Evolutionary conservation across 176 grass and related monocot species (phyloP).

Genomic region (Canna indica): DNA sequence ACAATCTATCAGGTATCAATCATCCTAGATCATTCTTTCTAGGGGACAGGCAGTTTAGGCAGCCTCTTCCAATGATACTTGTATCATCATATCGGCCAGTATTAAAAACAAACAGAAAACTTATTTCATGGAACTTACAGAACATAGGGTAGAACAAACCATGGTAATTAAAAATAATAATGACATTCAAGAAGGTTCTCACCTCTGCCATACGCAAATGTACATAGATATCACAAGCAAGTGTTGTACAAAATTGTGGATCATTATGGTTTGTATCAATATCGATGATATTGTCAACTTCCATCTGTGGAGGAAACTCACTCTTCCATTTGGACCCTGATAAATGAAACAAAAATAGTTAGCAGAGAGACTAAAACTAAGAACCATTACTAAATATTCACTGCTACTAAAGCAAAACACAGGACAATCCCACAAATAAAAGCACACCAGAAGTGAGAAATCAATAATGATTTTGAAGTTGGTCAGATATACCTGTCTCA

Average conservation of each 20-base stretch:
- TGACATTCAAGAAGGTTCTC: constrained; percentile 2
- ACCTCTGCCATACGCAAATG: constrained; percentile 91
- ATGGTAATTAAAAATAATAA: constrained; percentile 1
- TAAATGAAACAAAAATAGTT: not conserved
- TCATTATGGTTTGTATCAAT: constrained; percentile 57
- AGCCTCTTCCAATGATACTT: not conserved
- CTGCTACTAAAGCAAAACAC: not conserved
- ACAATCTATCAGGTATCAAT: not conserved
- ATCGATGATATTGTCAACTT: constrained; percentile 44
- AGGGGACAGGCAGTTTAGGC: not conserved
- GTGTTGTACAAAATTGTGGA: constrained; percentile 77
- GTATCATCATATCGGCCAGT: no score
- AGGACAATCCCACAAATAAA: not conserved
- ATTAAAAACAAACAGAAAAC: not conserved
- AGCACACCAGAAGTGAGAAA: not conserved
- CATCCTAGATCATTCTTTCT: not conserved
- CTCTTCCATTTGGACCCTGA: constrained; percentile 50
- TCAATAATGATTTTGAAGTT: not conserved
- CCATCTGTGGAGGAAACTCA: constrained; percentile 42
- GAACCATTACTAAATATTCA: not conserved
- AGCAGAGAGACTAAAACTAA: not conserved
- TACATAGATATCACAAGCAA: constrained; percentile 88
- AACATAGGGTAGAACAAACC: not conserved
- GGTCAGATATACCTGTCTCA: constrained; percentile 42
- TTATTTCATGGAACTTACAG: not conserved